Conservation (phyloP, 208 protist species). For the Crithidia fasciculata region DNA sequence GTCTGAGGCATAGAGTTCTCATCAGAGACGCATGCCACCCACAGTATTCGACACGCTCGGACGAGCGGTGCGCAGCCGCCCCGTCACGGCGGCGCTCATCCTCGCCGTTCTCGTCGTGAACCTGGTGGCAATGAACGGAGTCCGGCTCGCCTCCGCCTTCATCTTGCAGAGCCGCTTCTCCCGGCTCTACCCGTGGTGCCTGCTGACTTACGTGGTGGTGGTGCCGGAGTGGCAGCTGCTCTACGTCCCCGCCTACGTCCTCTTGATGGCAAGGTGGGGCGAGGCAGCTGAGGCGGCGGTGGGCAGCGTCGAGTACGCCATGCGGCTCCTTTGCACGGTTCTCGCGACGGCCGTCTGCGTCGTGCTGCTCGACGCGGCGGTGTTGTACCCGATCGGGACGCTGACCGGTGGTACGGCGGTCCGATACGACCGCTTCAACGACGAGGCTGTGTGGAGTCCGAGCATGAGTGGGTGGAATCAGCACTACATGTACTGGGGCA, state of each 20-base stretch:
- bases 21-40: not conserved
- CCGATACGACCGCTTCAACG: not conserved
- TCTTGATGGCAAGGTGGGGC: constrained; percentile 28
- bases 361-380: constrained; percentile 24
- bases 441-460: not conserved
- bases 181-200: constrained; percentile 8
- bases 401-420: not conserved
- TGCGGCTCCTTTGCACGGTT: constrained; percentile 29
- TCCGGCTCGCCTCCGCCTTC: not conserved
- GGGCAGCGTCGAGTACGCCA: constrained; percentile 31
- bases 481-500: constrained; percentile 34
- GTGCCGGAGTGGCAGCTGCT: constrained; percentile 14
- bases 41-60: not conserved
- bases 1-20: too few relatives aligned
- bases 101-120: not conserved
- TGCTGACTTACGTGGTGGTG: constrained; percentile 25
- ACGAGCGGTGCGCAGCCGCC: not conserved
- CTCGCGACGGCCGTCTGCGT: constrained; percentile 27
- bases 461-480: not conserved
- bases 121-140: not conserved
- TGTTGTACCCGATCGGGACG: not conserved
- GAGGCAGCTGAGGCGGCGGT: constrained; percentile 33
- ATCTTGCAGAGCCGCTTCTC: not conserved
- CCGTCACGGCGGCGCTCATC: constrained; percentile 5
- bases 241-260: constrained; percentile 19